A percentile compares a stretch with the other conserved stretches of the same genome.
Evolutionary conservation across 139 green algal genomes (phyloP).

Genomic region (Chlorella sp.): DNA sequence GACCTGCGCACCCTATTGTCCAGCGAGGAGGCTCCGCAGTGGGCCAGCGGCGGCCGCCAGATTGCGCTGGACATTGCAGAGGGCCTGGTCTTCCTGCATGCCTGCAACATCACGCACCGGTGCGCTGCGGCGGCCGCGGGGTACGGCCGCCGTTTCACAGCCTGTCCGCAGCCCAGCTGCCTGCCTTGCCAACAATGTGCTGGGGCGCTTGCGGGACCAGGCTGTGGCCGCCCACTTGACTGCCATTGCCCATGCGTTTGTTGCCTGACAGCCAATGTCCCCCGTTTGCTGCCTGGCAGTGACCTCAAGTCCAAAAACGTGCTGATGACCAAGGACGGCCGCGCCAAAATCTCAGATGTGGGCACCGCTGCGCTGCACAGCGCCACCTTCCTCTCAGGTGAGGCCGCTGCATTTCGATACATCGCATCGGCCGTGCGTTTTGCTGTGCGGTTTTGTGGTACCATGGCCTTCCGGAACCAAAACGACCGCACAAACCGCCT

Average conservation of each 20-base stretch:
- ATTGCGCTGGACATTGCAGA: neutral
- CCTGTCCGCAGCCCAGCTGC: too few relatives aligned
- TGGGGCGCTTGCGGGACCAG: too few relatives aligned
- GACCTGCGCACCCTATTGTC: neutral
- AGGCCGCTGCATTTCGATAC: neutral
- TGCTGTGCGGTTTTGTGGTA: too few relatives aligned
- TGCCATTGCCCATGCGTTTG: too few relatives aligned
- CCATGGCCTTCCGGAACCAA: too few relatives aligned
- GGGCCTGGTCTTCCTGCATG: neutral
- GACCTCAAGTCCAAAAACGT: conserved; percentile 1
- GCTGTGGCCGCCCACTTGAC: too few relatives aligned
- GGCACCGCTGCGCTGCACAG: neutral
- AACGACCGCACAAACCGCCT: too few relatives aligned
- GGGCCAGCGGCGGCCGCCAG: too few relatives aligned
- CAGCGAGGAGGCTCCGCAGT: neutral
- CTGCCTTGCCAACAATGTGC: too few relatives aligned
- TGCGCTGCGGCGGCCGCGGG: neutral
- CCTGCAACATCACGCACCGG: neutral
- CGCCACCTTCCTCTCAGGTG: neutral
- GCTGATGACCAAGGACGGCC: neutral
- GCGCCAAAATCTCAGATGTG: neutral
- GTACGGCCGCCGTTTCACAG: too few relatives aligned
- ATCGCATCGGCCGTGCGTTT: too few relatives aligned
- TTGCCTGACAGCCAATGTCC: too few relatives aligned
- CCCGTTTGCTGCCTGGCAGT: neutral